Conservation (phyloP, 257 asterid species). For the Mentha longifolia region DNA sequence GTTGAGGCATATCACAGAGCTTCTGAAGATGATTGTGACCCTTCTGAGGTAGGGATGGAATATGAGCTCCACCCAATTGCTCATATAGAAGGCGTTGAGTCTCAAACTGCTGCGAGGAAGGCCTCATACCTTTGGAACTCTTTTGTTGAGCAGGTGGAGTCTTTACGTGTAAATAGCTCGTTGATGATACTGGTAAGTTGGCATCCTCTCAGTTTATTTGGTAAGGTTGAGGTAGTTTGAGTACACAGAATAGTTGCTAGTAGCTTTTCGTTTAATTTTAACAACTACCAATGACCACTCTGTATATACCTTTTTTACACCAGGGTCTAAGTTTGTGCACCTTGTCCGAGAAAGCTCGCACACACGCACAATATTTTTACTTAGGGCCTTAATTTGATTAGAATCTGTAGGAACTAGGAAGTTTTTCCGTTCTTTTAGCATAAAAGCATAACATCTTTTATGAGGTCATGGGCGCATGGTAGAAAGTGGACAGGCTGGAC, state of each 20-base stretch:
- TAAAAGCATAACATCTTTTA: neutral
- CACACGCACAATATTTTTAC: neutral
- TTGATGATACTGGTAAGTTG: slow-evolving; percentile 84
- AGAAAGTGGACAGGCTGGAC: neutral
- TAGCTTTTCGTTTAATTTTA: slow-evolving; percentile 23
- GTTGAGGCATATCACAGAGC: slow-evolving; percentile 53
- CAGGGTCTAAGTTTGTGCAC: slow-evolving; percentile 20
- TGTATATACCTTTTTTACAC: neutral
- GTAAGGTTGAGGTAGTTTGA: slow-evolving; percentile 21
- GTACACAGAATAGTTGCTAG: neutral
- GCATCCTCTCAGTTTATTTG: slow-evolving; percentile 29
- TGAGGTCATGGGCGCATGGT: neutral
- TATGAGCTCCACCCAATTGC: slow-evolving; percentile 35
- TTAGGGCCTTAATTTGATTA: neutral
- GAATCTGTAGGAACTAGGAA: neutral
- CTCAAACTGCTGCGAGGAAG: slow-evolving; percentile 45
- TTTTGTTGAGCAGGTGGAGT: slow-evolving; percentile 84
- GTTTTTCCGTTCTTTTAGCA: neutral
- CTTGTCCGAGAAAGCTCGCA: slow-evolving; percentile 4
- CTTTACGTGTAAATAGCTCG: slow-evolving; percentile 67
- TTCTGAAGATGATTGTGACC: slow-evolving; percentile 41
- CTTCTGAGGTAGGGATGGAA: slow-evolving; percentile 45
- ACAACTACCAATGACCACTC: slow-evolving; percentile 7
- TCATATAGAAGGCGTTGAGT: slow-evolving; percentile 38
- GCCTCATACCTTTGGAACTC: slow-evolving; percentile 86